Evolutionary conservation across 148 eudicot species (phyloP), one percentile per base, ranked within the genome.

Genomic region (Cornus controversa): DNA sequence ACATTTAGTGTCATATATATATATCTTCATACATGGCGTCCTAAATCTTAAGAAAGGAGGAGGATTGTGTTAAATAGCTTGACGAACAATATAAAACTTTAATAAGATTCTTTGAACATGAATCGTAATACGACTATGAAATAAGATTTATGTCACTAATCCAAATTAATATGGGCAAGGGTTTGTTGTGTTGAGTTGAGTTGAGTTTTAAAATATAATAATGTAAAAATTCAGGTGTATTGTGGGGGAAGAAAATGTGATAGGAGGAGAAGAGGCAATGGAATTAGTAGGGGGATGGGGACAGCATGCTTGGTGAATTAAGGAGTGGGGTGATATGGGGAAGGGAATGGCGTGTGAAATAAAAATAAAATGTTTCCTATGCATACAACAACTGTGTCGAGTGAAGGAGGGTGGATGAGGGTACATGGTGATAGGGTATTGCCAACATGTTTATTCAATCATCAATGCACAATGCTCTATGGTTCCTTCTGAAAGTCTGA

Each of bases 341-440:
- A 81, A 74, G 76, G 83, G 81, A 50, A 84, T 82, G 85, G 87
- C 66, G 75, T 42, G 72, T 25, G 75, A 77, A 75, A 80, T 78
- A 67, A 74, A 76, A 62, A 79, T 64, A 15, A 73, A 77, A 81
- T 88, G 91, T 85, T 85, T 85, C 88, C 88, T 80, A 63, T 29
- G 82, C 74, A 80, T 77, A 77, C 76, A 83, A 75, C 86, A 83
- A 18, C 31, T 25, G 60, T 81, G 84, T 83, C 82, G 50, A 64
- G 34, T 3, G 57, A 65, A 60, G 73, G 42, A 70, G 67, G 72
- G 67, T 76, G 70, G 67, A 76, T 81, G 36, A 63, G 83, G 82
- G 72, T 50, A 72, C 83, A 81, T 66, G 67, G 20, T 29, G 72
- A 57, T 20, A 75, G 18, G 6, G 67, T 79, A 82, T 62, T 34